Evolutionary conservation across 2,329 filamentous ascomycete genomes (phyloP).

Genomic region (Epichloe baconii): DNA sequence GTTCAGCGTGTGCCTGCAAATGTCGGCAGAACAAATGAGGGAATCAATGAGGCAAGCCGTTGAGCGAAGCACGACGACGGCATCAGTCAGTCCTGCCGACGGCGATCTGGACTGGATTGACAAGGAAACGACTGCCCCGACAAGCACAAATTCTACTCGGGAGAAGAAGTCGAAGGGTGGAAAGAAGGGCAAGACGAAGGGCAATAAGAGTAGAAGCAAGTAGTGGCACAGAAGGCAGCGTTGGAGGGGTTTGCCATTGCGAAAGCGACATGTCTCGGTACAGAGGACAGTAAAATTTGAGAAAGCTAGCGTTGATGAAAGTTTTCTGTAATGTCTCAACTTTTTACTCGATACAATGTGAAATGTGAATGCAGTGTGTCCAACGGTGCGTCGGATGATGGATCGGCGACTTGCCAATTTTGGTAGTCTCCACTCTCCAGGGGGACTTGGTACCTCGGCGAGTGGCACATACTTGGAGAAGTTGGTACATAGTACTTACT

Average conservation of each 20-base stretch:
- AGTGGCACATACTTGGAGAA: too few species aligned
- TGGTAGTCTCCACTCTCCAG: background rate
- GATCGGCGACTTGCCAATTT: background rate
- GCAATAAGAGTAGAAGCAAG: background rate
- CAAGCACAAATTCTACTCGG: background rate
- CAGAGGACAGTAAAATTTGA: too few species aligned
- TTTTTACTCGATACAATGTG: too few species aligned
- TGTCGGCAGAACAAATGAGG: background rate
- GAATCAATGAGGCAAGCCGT: background rate
- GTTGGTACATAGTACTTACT: too few species aligned
- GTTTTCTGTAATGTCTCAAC: too few species aligned
- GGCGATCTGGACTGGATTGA: background rate
- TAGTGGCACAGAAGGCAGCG: background rate
- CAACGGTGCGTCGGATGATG: too few species aligned
- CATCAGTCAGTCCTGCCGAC: background rate
- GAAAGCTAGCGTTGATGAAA: too few species aligned
- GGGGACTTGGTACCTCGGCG: too few species aligned
- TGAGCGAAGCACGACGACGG: background rate
- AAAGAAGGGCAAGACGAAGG: background rate
- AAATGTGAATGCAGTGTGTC: background rate
- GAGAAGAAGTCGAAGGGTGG: background rate
- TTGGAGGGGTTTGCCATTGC: background rate
- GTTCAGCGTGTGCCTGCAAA: background rate
- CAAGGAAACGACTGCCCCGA: background rate
- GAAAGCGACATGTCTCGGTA: too few species aligned